Evolutionary conservation across 352 stramenopile species (phyloP), one percentile per base, ranked within the genome.

Genomic region (Globisporangium viniferum): DNA sequence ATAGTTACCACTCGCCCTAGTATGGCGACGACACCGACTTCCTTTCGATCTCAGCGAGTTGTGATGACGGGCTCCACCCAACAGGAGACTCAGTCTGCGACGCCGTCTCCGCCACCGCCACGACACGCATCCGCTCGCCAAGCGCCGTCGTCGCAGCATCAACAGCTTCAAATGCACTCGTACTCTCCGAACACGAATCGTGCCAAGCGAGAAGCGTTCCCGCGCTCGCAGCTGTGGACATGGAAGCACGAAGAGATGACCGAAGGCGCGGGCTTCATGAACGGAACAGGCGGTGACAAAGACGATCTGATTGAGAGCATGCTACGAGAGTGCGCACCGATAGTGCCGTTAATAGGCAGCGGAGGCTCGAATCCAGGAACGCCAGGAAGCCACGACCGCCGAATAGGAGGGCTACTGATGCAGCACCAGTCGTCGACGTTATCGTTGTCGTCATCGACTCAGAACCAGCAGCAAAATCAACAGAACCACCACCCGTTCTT

Each of bases 261-360:
- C 1, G 12, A 57, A 59, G 39, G n/a, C n/a, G 29, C 10, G 7
- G 29, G 20, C 0, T 33, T 49, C 29, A 68, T 56, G 6, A 5
- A 54, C 10, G 15, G 48, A 14, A 18, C 4, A 36, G 31, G 20
- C 10, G 31, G 29, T 9, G 60, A 46, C n/a, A 72, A 80, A 60
- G 69, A 80, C 59, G 77, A 90, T 27, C 69, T 85, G 48, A 75
- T 90, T 49, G 81, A 88, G 70, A 77, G 35, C 22, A 86, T 90
- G 74, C 59, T 90, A 46, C 75, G 80, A 29, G 82, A 90, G 56
- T 84, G 78, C 49, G 72, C 80, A 4, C 67, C 71, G 48, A 64
- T 69, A 22, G 58, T 57, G 5, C 67, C 75, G 29, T 33, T 72
- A 12, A 15, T 64, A 15, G 12, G 20, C 8, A 20, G 33, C 15